Evolutionary conservation across 768 basidiomycete genomes (phyloP), one percentile per base, ranked within the genome.

Genomic region (Myochromella boudieri): DNA sequence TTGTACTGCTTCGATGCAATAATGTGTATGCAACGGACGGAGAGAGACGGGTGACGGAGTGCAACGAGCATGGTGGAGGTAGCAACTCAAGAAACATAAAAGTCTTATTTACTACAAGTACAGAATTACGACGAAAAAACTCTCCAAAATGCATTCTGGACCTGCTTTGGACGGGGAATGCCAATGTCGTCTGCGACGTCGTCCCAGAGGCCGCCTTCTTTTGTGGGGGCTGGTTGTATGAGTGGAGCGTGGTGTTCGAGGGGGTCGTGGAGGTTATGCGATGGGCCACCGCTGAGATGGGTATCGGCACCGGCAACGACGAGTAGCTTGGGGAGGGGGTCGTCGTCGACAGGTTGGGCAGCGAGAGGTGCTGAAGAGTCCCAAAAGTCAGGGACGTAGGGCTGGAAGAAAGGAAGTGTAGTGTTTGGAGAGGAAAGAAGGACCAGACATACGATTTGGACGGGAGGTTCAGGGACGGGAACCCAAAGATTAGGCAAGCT

Each of bases 361-460:
- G 8, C 33, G n/a, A n/a, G 33, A 34, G 60, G 46, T 10, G 50
- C 22, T 1, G 68, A 65, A 1, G 74, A 72, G 40, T 69, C 63
- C 72, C 71, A 74, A 41, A 70, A 71, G 56, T 77, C 74, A 11
- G 75, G 74, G 40, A 72, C 64, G 51, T 66, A 75, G 3, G 76
- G 76, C 76, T 78, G 51, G 15, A 39, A 17, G 40, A 44, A 49
- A 17, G 9, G 29, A 18, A 18, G 6, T 20, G 31, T 11, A 28
- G 22, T 24, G 14, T 27, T 0, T n/a, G n/a, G n/a, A 20, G 18
- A 42, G 14, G 22, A n/a, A 5, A 36, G 17, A 4, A 40, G 25
- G 29, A 34, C 18, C 24, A 18, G 24, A 75, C 85, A 48, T 58
- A 91, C 88, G 43, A 85, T 75, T 65, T 84, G 80, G 22, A 80